These are phyloP conservation scores for Paramyrothecium roridum DNA, from an alignment of 2,329 filamentous ascomycete genomes.

Conservation along the genomic window DNA sequence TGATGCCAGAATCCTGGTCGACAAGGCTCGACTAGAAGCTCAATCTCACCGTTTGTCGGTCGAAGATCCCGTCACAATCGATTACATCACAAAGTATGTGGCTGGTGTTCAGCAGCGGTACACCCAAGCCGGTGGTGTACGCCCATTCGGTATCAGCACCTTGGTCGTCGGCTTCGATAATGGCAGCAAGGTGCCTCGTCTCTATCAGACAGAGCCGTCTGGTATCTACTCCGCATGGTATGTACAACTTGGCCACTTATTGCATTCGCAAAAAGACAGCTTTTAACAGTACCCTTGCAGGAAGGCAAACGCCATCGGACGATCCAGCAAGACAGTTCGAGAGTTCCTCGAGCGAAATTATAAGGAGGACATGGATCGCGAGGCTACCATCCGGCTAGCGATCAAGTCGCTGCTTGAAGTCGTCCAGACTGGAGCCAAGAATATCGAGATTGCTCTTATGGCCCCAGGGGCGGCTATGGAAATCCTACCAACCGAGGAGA, in stretches of 20 bases:
- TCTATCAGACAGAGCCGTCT: constrained; percentile 99
- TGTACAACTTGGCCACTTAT: constrained; percentile 61
- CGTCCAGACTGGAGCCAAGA: constrained; percentile 98
- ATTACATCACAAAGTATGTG: constrained; percentile 99
- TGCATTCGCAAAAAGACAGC: too few species aligned
- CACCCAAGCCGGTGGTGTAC: constrained; percentile 96
- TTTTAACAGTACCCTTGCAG: constrained; percentile 43
- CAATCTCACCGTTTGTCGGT: constrained; percentile 97
- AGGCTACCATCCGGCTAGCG: constrained; percentile 92
- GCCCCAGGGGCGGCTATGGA: constrained; percentile 86
- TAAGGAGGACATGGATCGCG: constrained; percentile 95
- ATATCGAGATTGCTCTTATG: constrained; percentile 99
- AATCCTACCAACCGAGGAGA: constrained; percentile 92
- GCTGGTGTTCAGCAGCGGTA: constrained; percentile 98
- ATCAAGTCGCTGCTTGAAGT: constrained; percentile 98
- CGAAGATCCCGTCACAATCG: constrained; percentile 94
- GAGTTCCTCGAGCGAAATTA: constrained; percentile 99
- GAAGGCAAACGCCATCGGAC: constrained; percentile 98
- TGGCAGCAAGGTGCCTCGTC: constrained; percentile 78
- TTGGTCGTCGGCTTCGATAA: constrained; percentile 98
- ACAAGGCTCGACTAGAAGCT: constrained; percentile 95
- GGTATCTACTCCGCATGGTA: constrained; percentile 99
- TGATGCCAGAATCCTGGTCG: constrained; percentile 94
- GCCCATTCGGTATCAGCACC: constrained; percentile 98
- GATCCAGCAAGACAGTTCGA: constrained; percentile 97